Conservation (phyloP, 1,284 basidiomycete species). For the Flammula alnicola region DNA sequence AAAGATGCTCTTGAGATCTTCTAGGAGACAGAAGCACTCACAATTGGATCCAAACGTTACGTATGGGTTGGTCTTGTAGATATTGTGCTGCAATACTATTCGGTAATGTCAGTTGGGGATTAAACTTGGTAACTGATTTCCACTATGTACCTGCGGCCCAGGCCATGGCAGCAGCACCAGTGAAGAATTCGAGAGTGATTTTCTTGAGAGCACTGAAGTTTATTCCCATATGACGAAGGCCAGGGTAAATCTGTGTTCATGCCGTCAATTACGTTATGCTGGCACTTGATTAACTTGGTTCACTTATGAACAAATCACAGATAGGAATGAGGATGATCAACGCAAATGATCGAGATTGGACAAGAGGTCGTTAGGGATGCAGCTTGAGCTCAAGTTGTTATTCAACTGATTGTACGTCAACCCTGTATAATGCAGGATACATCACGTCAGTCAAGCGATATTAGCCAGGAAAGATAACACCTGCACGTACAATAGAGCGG, state of each 20-base stretch:
- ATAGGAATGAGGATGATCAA: constrained; percentile 79
- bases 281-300: not conserved
- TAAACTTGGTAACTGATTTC: too few relatives aligned
- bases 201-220: constrained; percentile 77
- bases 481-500: constrained; percentile 74
- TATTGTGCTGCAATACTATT: constrained; percentile 68
- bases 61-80: constrained; percentile 79
- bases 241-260: constrained; percentile 65
- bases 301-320: constrained; percentile 58
- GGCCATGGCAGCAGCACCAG: constrained; percentile 53
- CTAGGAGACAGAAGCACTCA: too few relatives aligned
- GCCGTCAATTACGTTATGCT: not conserved
- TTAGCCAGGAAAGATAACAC: not conserved
- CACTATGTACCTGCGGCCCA: too few relatives aligned
- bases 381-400: constrained; percentile 82
- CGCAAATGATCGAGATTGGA: constrained; percentile 80
- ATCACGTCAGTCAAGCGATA: not conserved
- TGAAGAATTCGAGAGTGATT: constrained; percentile 76
- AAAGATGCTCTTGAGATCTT: too few relatives aligned
- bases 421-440: constrained; percentile 38
- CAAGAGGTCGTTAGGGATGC: constrained; percentile 83
- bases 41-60: too few relatives aligned
- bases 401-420: constrained; percentile 76
- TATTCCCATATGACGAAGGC: constrained; percentile 64
- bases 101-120: too few relatives aligned